Conservation (phyloP, 2,329 filamentous ascomycete genomes). For the Cercospora nicotianae region DNA sequence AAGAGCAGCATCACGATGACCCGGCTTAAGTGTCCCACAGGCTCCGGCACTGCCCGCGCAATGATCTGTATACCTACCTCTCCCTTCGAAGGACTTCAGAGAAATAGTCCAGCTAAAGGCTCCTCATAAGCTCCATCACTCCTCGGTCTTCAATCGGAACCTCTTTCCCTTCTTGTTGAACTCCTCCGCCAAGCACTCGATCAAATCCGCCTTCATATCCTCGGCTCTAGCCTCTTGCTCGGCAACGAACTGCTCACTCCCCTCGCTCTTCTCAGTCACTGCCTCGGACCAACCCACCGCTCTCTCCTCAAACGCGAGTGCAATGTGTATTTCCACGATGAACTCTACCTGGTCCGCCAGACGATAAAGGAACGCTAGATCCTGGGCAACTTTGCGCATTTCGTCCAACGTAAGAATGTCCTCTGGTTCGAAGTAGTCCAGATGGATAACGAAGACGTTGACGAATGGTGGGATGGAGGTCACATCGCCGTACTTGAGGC, state of each 20-base stretch:
- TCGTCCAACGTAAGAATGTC: neutral
- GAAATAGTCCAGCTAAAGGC: too few species aligned
- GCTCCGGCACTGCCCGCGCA: too few species aligned
- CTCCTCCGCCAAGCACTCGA: neutral
- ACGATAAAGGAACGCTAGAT: neutral
- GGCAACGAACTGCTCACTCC: neutral
- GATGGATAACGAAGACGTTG: neutral
- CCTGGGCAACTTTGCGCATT: neutral
- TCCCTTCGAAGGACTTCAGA: too few species aligned
- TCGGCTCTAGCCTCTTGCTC: neutral
- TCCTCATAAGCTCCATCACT: neutral
- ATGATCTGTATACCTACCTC: too few species aligned
- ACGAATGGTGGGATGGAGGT: neutral
- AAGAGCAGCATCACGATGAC: too few species aligned
- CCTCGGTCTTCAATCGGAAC: neutral
- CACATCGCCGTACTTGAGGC: neutral
- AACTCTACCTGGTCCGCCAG: neutral
- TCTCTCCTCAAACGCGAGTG: neutral
- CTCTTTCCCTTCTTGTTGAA: neutral
- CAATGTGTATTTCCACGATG: neutral
- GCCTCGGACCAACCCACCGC: neutral
- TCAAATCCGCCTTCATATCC: neutral
- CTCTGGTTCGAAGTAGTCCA: neutral
- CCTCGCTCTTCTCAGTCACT: neutral
- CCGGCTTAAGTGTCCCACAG: too few species aligned